Conservation (phyloP, 2,329 filamentous ascomycete genomes). For the Talaromyces marneffei region DNA sequence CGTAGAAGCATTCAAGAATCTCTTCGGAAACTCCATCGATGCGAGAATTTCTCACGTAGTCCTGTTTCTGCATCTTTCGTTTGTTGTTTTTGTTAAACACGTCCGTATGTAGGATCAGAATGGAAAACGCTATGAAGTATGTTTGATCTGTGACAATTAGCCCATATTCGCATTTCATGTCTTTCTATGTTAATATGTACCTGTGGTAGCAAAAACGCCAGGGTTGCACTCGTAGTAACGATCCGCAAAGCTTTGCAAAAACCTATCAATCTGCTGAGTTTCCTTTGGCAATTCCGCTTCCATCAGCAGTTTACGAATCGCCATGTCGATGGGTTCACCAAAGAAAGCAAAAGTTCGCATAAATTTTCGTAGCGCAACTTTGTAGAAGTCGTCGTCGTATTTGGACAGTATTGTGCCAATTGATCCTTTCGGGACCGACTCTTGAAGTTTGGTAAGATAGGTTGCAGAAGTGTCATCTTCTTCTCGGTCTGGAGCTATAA, state of each 20-base stretch:
- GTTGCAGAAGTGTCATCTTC: constrained; percentile 87
- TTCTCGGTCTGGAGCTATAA: constrained; percentile 68
- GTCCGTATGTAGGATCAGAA: constrained; percentile 93
- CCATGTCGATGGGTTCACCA: constrained; percentile 96
- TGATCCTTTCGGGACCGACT: constrained; percentile 68
- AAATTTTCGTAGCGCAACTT: constrained; percentile 81
- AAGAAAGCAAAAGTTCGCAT: constrained; percentile 96
- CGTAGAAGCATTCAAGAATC: constrained; percentile 91
- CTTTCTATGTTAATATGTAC: too few relatives aligned
- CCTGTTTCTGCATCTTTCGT: constrained; percentile 93
- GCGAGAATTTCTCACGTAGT: constrained; percentile 91
- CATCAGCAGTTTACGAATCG: constrained; percentile 90
- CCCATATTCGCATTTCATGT: not conserved
- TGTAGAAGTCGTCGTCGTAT: constrained; percentile 75
- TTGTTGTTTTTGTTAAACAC: constrained; percentile 99
- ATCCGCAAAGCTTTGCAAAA: constrained; percentile 89
- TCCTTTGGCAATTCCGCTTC: constrained; percentile 94
- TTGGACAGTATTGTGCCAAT: constrained; percentile 84
- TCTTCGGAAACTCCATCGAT: constrained; percentile 92
- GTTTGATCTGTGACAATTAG: constrained; percentile 62
- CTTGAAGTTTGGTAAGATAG: constrained; percentile 79
- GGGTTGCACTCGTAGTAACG: constrained; percentile 98
- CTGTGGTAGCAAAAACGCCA: constrained; percentile 78
- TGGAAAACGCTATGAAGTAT: constrained; percentile 96
- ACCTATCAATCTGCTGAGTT: constrained; percentile 95